Evolutionary conservation across 2,329 filamentous ascomycete genomes (phyloP).

Genomic region (Cladophialophora immunda): DNA sequence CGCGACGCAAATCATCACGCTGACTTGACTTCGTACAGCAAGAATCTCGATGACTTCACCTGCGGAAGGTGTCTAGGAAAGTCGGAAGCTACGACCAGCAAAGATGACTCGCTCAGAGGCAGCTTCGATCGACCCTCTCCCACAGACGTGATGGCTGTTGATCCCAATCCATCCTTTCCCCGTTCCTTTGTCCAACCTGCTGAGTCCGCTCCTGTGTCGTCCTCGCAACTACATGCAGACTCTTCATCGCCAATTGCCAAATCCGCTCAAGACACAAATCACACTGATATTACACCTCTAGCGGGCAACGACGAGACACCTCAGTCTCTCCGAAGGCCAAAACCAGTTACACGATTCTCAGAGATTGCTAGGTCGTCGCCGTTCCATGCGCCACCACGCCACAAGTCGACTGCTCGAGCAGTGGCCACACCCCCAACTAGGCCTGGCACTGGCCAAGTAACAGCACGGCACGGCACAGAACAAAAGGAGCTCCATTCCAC

Average conservation of each 20-base stretch:
- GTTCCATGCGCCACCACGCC: not conserved
- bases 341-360: not conserved
- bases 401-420: not conserved
- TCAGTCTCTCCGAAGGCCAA: not conserved
- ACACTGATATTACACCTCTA: not conserved
- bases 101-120: not conserved
- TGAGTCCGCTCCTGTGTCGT: not conserved
- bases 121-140: not conserved
- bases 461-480: not conserved
- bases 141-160: not conserved
- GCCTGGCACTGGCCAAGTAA: not conserved
- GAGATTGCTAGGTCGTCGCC: not conserved
- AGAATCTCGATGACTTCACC: conserved; percentile 28
- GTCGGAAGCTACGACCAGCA: not conserved
- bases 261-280: not conserved
- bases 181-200: not conserved
- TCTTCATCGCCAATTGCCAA: not conserved
- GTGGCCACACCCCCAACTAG: not conserved
- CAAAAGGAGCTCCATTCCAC: not conserved
- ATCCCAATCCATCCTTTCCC: not conserved
- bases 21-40: conserved; percentile 18
- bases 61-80: conserved; percentile 33
- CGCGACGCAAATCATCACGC: not conserved
- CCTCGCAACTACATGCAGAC: not conserved
- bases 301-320: not conserved